These are phyloP conservation scores for Flaveria linearis DNA, from an alignment of 129 eudicot species.

Conservation along the genomic window DNA sequence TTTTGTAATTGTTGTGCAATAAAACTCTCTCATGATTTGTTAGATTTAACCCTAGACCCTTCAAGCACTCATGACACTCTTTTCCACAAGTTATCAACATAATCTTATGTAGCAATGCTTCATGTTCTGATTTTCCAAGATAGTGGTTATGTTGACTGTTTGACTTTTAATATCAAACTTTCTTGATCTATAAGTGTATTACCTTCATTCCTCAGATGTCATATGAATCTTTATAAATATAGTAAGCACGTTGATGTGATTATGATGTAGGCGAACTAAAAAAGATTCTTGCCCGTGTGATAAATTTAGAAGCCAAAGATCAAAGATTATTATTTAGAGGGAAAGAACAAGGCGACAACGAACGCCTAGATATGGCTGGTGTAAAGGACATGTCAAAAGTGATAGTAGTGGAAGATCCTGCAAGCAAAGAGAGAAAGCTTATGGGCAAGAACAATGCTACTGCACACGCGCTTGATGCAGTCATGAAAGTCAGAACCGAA, in stretches of 20 bases:
- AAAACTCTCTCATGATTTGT: slow-evolving; percentile 13
- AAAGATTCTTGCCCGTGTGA: slow-evolving; percentile 43
- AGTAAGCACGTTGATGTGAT: not conserved
- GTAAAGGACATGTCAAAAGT: slow-evolving; percentile 62
- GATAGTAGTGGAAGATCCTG: slow-evolving; percentile 67
- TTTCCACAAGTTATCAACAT: slow-evolving; percentile 9
- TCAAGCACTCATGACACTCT: slow-evolving; percentile 12
- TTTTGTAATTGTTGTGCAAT: not conserved
- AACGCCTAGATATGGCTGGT: slow-evolving; percentile 57
- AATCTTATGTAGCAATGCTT: not conserved
- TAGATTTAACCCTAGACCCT: not conserved
- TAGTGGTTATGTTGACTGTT: slow-evolving; percentile 25
- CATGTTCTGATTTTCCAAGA: slow-evolving; percentile 20
- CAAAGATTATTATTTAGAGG: slow-evolving; percentile 61
- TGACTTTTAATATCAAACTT: slow-evolving; percentile 18
- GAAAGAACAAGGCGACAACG: slow-evolving; percentile 58
- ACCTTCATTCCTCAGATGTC: not conserved
- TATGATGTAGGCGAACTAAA: slow-evolving; percentile 49
- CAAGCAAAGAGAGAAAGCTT: slow-evolving; percentile 58
- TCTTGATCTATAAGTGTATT: slow-evolving; percentile 19
- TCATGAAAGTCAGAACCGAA: slow-evolving; percentile 46
- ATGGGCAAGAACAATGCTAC: slow-evolving; percentile 34
- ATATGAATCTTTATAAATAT: not conserved
- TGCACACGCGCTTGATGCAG: slow-evolving; percentile 37
- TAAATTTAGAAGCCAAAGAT: slow-evolving; percentile 49